These are phyloP conservation scores for Endocalyx cinctus DNA, from an alignment of 2,329 filamentous ascomycete genomes.

Conservation along the genomic window DNA sequence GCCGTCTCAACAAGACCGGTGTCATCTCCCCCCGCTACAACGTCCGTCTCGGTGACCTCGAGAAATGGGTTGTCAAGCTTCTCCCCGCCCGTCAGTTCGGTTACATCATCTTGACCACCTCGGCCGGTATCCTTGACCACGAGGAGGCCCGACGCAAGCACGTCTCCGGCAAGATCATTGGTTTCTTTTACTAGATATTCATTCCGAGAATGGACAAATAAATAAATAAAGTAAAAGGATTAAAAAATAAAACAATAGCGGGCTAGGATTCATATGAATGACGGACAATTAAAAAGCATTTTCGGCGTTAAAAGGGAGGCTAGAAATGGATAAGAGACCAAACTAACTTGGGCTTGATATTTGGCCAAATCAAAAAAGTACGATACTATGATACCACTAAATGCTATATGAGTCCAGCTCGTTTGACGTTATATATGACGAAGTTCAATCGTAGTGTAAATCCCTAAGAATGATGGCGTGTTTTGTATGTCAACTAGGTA, in stretches of 20 bases:
- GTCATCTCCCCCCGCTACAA: slow-evolving; percentile 99
- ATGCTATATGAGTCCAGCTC: slow-evolving; percentile 19
- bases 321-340: slow-evolving; percentile 22
- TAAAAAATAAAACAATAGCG: slow-evolving; percentile 5
- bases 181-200: slow-evolving; percentile 88
- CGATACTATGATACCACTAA: slow-evolving; percentile 22
- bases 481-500: too few relatives aligned
- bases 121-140: slow-evolving; percentile 99
- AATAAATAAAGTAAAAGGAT: slow-evolving; percentile 7
- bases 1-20: slow-evolving; percentile 98
- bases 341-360: slow-evolving; percentile 15
- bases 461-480: too few relatives aligned
- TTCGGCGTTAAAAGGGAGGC: slow-evolving; percentile 26
- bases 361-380: slow-evolving; percentile 19
- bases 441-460: too few relatives aligned
- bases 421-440: too few relatives aligned
- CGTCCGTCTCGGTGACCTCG: slow-evolving; percentile 92
- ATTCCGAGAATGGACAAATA: slow-evolving; percentile 2
- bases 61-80: slow-evolving; percentile 99
- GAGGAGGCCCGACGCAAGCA: slow-evolving; percentile 99
- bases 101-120: slow-evolving; percentile 98
- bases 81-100: slow-evolving; percentile 99
- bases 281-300: slow-evolving; percentile 21
- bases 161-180: slow-evolving; percentile 98
- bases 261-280: slow-evolving; percentile 6